A percentile compares a stretch with the other conserved stretches of the same genome.
phyloP scores from a whole-genome alignment of 2,329 filamentous ascomycete genomes.

The Trichocomaceae sp. region DNA sequence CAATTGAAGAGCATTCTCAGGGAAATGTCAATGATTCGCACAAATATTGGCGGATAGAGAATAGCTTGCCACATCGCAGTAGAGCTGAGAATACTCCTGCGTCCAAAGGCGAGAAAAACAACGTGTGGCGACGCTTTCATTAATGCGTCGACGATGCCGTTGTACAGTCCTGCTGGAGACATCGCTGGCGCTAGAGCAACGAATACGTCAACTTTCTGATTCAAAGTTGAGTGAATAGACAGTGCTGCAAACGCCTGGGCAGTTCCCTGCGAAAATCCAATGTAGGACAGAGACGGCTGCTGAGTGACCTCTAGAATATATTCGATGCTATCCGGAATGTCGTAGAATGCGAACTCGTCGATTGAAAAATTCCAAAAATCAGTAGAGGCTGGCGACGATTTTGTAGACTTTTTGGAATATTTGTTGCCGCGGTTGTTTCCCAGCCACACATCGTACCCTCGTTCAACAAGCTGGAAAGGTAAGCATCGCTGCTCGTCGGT shows the following conservation, averaged over 20 bases:
- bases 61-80: conserved; percentile 97
- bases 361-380: conserved; percentile 98
- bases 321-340: conserved; percentile 89
- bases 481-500: conserved; percentile 80
- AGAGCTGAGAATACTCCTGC: conserved; percentile 82
- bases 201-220: conserved; percentile 90
- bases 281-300: conserved; percentile 81
- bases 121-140: conserved; percentile 91
- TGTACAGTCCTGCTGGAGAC: conserved; percentile 85
- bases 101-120: conserved; percentile 85
- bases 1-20: conserved; percentile 84
- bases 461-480: conserved; percentile 81
- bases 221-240: conserved; percentile 84
- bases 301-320: conserved; percentile 82
- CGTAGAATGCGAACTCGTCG: conserved; percentile 95
- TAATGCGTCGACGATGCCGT: conserved; percentile 83
- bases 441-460: conserved; percentile 94
- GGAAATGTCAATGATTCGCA: conserved; percentile 75
- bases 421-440: conserved; percentile 99
- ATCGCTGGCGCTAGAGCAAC: conserved; percentile 94
- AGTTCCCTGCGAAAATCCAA: conserved; percentile 95
- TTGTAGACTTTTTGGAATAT: conserved; percentile 91
- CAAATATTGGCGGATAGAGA: conserved; percentile 88
- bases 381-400: conserved; percentile 63
- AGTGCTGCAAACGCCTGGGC: conserved; percentile 93